Conservation (phyloP, 2,329 filamentous ascomycete genomes). For the Ceratocystis albifundus region DNA sequence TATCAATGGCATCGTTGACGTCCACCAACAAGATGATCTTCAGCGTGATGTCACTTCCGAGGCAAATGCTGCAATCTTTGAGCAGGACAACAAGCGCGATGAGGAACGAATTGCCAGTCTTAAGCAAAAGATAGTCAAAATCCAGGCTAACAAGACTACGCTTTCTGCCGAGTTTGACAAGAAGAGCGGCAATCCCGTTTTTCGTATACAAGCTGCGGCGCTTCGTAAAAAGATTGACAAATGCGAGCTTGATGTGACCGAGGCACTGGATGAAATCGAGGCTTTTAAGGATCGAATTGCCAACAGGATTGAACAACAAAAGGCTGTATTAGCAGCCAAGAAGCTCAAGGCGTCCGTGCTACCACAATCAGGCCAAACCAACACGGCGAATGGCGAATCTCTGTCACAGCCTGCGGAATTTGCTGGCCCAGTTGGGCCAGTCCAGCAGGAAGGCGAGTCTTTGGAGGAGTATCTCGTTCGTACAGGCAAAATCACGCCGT, state of each 20-base stretch:
- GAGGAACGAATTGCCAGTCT: constrained; percentile 51
- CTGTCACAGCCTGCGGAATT: neutral
- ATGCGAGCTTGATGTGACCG: constrained; percentile 54
- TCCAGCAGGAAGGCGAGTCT: constrained; percentile 49
- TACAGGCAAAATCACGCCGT: constrained; percentile 95
- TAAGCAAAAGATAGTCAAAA: constrained; percentile 44
- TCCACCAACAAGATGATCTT: constrained; percentile 78
- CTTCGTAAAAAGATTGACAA: constrained; percentile 42
- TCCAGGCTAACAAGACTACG: constrained; percentile 45
- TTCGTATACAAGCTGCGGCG: constrained; percentile 39
- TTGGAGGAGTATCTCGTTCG: constrained; percentile 83
- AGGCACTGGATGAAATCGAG: constrained; percentile 58
- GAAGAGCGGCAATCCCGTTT: constrained; percentile 29
- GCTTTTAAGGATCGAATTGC: constrained; percentile 76
- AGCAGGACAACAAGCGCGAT: constrained; percentile 52
- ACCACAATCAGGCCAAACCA: neutral
- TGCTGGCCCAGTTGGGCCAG: constrained; percentile 13
- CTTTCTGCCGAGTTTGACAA: constrained; percentile 36
- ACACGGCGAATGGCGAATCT: neutral
- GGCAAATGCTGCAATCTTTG: constrained; percentile 47
- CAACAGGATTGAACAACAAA: constrained; percentile 42
- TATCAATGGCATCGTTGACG: constrained; percentile 31
- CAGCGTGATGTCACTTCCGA: constrained; percentile 70
- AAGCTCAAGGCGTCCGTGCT: constrained; percentile 28
- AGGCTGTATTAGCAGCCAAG: constrained; percentile 48